Conservation (phyloP, 1,284 basidiomycete genomes). For the Puccinia triticina region DNA sequence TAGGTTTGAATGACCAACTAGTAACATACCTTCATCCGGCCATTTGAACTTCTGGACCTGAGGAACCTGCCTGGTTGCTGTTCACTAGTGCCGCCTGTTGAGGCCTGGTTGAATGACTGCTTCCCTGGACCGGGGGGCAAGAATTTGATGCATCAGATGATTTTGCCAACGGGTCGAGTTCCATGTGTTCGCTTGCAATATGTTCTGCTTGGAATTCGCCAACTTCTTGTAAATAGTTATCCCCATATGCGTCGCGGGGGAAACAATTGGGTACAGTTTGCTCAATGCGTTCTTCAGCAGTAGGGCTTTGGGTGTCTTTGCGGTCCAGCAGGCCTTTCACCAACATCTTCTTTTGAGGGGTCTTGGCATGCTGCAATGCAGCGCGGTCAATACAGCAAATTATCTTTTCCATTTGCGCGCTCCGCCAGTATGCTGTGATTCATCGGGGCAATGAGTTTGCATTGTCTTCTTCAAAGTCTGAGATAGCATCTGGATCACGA, state of each 20-base stretch:
- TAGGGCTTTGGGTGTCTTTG: background rate
- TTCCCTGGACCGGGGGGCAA: background rate
- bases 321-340: conserved; percentile 5
- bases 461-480: conserved; percentile 11
- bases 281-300: background rate
- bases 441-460: background rate
- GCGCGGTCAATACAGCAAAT: background rate
- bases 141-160: background rate
- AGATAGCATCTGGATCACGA: conserved; percentile 9
- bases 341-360: conserved; percentile 11
- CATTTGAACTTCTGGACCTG: background rate
- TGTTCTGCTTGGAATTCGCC: conserved; percentile 5
- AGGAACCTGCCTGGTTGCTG: background rate
- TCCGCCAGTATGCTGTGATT: conserved; percentile 2
- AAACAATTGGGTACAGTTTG: background rate
- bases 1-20: background rate
- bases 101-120: background rate
- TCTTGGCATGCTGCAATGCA: background rate
- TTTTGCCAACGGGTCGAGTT: background rate
- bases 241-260: background rate
- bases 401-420: background rate
- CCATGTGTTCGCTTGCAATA: background rate
- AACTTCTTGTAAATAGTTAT: background rate
- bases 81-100: background rate
- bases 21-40: background rate